Base-by-base conservation (phyloP, 1,284 basidiomycete genomes). In the Papiliotrema fonsecae region DNA sequence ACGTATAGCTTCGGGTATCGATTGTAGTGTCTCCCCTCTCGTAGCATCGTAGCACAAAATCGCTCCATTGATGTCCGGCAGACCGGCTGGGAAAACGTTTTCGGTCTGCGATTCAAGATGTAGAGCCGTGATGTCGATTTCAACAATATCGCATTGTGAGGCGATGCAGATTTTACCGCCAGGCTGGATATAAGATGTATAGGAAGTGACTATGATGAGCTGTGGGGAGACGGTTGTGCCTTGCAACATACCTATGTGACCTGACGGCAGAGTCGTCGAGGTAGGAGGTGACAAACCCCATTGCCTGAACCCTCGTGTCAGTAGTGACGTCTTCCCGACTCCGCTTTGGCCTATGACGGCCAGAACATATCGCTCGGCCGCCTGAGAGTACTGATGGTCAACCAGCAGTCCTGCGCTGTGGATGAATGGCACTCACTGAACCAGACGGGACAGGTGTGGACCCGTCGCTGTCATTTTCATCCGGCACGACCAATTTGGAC, bases 21-120 rank as follows among this genome's bases (percentile, higher is more conserved):
- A 67, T 0, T 43, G 39, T 34, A 73, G 51, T 16, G 68, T 65
- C 7, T 57, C 52, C 22, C 45, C 25, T n/a, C 59, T 54, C 2
- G 52, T 55, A 3, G 71, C 69, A 49, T 73, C 70, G 50, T 74
- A 75, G 50, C 70, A 73, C 16, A 73, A 47, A 19, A 73, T 61
- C 19, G 59, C 64, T 1, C 69, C 73, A 7, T 68, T 62, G 6
- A 72, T 51, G 0, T 45, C 42, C 11, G 63, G 59, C 39, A 70
- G 37, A 10, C 38, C 49, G 7, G 52, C 28, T 2, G 67, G 66
- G 65, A 65, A 72, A 6, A 60, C 19, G 9, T 45, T 38, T 7
- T 25, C 22, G 13, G 3, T 32, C 13, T 28, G 25, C 6, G 53
- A 42, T 4, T 51, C 41, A 6, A 60, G 42, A 22, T 61, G 43